These are phyloP conservation scores for Aegilops speltoides DNA, from an alignment of 176 grass and related monocot genomes.

Conservation along the genomic window DNA sequence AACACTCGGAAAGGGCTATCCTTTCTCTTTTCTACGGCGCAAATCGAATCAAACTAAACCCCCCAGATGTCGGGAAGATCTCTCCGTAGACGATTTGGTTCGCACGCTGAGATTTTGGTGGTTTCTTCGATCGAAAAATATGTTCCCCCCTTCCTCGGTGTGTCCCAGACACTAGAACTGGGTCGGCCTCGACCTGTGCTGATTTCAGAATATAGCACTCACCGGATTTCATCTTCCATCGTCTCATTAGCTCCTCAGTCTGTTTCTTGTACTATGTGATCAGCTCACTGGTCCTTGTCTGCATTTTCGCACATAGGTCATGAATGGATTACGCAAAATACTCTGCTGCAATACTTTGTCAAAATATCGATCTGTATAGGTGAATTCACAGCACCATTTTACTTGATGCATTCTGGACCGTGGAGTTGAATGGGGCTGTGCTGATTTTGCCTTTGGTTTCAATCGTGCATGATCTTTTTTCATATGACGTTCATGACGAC, in stretches of 20 bases:
- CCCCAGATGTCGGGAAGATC: background rate
- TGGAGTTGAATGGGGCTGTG: background rate
- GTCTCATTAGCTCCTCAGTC: background rate
- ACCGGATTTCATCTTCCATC: background rate
- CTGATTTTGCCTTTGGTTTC: background rate
- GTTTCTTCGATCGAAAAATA: background rate
- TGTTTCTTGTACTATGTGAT: background rate
- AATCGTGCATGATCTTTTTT: background rate
- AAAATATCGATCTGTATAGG: background rate
- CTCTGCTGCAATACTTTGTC: background rate
- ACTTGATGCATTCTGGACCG: background rate
- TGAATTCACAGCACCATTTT: background rate
- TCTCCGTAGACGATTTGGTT: background rate
- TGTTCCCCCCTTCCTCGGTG: background rate
- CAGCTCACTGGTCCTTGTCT: background rate
- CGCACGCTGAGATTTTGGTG: background rate
- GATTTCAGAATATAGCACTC: background rate
- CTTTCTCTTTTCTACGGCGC: too few relatives aligned
- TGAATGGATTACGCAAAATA: background rate
- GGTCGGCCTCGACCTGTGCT: background rate
- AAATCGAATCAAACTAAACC: too few relatives aligned
- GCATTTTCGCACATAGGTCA: background rate
- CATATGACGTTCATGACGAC: background rate
- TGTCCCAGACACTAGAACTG: background rate
- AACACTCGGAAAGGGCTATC: background rate